Evolutionary conservation across 371 early-diverging fungal species (phyloP).

Genomic region (Umbelopsis sp.): DNA sequence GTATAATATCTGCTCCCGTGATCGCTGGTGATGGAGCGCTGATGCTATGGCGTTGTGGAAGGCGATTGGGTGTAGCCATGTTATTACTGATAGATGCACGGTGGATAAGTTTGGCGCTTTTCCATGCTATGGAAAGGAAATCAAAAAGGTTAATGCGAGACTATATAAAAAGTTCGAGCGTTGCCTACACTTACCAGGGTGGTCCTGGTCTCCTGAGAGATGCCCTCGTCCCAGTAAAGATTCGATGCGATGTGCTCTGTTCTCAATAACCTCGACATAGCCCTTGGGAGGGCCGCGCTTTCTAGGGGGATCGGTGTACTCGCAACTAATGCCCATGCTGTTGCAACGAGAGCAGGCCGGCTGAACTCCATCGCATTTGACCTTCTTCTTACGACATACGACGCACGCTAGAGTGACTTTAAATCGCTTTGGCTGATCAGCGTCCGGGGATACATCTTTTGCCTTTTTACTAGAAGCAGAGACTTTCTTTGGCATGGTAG

Average conservation of each 20-base stretch:
- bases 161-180: background rate
- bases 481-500: conserved; percentile 1
- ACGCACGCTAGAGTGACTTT: conserved; percentile 54
- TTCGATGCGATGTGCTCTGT: conserved; percentile 70
- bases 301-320: conserved; percentile 40
- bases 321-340: conserved; percentile 36
- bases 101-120: conserved; percentile 8
- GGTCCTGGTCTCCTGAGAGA: conserved; percentile 3
- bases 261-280: conserved; percentile 74
- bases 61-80: background rate
- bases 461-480: background rate
- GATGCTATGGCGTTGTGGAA: conserved; percentile 1
- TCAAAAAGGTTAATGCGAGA: background rate
- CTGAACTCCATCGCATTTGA: conserved; percentile 51
- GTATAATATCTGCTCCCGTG: conserved; percentile 3
- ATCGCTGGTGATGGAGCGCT: background rate
- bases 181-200: background rate
- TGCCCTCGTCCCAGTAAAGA: conserved; percentile 48
- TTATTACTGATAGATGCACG: conserved; percentile 16
- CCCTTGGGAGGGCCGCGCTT: conserved; percentile 76
- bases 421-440: conserved; percentile 35
- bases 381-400: conserved; percentile 53
- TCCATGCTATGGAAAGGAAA: background rate
- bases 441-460: conserved; percentile 19
- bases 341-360: conserved; percentile 48